Conservation (phyloP, 2,329 filamentous ascomycete species). For the Aureobasidium sp. region DNA sequence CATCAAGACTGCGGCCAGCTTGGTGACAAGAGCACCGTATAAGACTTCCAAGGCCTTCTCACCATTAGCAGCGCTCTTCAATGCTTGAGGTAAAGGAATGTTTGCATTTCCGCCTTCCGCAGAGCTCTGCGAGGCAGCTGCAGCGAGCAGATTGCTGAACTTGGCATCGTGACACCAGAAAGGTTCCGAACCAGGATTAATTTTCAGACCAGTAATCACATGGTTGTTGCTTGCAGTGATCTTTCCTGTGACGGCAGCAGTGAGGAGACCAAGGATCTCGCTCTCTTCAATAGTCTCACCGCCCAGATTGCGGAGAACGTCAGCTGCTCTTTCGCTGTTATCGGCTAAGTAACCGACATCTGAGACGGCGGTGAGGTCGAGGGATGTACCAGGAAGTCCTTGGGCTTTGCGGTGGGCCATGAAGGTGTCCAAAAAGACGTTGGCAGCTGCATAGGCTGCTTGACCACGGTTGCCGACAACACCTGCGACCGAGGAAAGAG, state of each 20-base stretch:
- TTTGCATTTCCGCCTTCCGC: background rate
- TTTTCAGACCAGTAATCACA: conserved; percentile 10
- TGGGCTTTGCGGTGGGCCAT: conserved; percentile 33
- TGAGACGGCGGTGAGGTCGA: conserved; percentile 48
- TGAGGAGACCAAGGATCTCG: conserved; percentile 5
- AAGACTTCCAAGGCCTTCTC: conserved; percentile 2
- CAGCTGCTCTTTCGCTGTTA: conserved; percentile 15
- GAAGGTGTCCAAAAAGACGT: conserved; percentile 18
- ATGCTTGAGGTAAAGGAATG: background rate
- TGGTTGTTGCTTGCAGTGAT: conserved; percentile 6
- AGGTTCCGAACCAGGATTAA: background rate
- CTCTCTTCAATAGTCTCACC: conserved; percentile 2
- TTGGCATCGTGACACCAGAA: conserved; percentile 10
- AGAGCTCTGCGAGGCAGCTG: background rate
- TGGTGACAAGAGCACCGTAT: background rate
- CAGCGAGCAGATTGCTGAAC: background rate
- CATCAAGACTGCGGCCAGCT: conserved; percentile 9
- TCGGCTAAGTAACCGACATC: conserved; percentile 31
- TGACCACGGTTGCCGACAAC: conserved; percentile 17
- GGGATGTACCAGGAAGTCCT: conserved; percentile 39
- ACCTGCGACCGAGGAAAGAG: conserved; percentile 18
- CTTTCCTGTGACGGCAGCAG: conserved; percentile 1
- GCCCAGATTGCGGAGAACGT: conserved; percentile 1
- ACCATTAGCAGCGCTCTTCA: background rate
- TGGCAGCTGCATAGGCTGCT: conserved; percentile 19